Evolutionary conservation across 306 rosid genomes (phyloP).

Genomic region (apple (Malus domestica)): ASM211411v1 NC_041799.1:12301001-12301500

Average conservation of each 20-base stretch:
- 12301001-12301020: constrained; percentile 35
- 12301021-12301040: constrained; percentile 55
- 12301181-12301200: neutral
- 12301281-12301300: constrained; percentile 84
- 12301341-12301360: neutral
- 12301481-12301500: constrained; percentile 90
- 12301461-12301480: constrained; percentile 5
- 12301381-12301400: neutral
- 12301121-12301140: constrained; percentile 53
- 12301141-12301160: constrained; percentile 2
- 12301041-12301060: constrained; percentile 85
- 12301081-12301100: constrained; percentile 72
- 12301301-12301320: constrained; percentile 69
- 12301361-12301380: neutral
- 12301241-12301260: constrained; percentile 70
- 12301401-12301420: neutral
- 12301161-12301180: constrained; percentile 3
- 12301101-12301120: constrained; percentile 64
- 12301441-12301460: constrained; percentile 9
- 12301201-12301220: neutral
- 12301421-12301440: constrained; percentile 2
- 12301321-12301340: constrained; percentile 39
- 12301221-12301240: constrained; percentile 3
- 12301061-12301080: constrained; percentile 76
- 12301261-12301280: constrained; percentile 85